Conservation (phyloP, 75 land plant genomes). For the Ceratopteris richardii region DNA sequence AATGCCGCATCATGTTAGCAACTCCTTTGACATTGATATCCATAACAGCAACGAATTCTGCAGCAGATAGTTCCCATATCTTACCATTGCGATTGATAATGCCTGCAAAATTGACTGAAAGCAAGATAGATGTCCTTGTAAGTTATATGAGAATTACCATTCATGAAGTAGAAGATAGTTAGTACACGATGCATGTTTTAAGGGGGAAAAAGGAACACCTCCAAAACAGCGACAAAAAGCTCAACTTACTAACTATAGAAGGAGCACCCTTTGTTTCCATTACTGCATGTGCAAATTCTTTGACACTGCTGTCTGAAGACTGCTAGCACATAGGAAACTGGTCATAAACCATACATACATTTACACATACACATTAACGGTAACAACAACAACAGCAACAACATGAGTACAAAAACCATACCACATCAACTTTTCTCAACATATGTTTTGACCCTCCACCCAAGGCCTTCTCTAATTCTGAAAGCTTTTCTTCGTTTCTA, state of each 20-base stretch:
- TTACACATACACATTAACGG: neutral
- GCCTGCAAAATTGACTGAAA: conserved; percentile 82
- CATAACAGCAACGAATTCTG: conserved; percentile 74
- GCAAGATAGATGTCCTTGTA: too few species aligned
- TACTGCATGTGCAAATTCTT: conserved; percentile 54
- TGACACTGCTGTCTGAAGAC: conserved; percentile 53
- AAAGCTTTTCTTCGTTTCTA: conserved; percentile 11
- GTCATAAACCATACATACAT: too few species aligned
- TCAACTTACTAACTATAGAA: conserved; percentile 57
- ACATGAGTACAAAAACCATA: neutral
- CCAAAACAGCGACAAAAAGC: neutral
- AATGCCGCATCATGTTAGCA: conserved; percentile 68
- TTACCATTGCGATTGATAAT: conserved; percentile 66
- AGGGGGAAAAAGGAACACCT: too few species aligned
- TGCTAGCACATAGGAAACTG: conserved; percentile 11
- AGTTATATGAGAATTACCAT: too few species aligned
- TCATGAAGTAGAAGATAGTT: too few species aligned
- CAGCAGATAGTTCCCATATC: conserved; percentile 70
- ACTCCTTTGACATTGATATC: conserved; percentile 81
- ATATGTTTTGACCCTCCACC: conserved; percentile 4
- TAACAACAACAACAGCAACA: neutral
- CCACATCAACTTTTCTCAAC: conserved; percentile 8
- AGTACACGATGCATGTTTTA: too few species aligned
- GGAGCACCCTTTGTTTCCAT: conserved; percentile 54
- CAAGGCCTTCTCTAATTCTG: neutral